A percentile compares a stretch with the other conserved stretches of the same genome.
These are phyloP conservation scores for Petrea volubilis DNA, from an alignment of 257 asterid species.

Conservation along the genomic window DNA sequence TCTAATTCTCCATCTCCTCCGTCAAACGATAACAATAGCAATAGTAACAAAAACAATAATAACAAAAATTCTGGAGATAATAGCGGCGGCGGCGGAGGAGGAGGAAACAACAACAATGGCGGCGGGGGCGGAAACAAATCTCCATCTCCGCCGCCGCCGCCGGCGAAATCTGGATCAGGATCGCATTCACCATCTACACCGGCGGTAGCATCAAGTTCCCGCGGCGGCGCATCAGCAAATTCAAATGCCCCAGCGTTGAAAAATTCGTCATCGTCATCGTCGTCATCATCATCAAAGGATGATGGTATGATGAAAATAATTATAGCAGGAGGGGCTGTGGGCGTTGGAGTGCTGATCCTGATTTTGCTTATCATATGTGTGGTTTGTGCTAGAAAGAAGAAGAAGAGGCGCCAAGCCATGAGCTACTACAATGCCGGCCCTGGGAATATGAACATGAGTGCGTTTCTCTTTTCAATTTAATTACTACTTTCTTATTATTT, in stretches of 20 bases:
- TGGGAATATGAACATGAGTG: constrained; percentile 52
- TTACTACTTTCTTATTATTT: no score
- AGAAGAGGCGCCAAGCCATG: constrained; percentile 55
- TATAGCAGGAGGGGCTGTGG: constrained; percentile 63
- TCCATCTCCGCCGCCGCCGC: constrained; percentile 27
- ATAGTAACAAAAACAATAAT: neutral
- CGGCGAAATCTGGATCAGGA: neutral
- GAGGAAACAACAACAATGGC: no score
- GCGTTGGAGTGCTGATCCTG: constrained; percentile 53
- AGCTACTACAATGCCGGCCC: constrained; percentile 46
- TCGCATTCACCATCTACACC: constrained; percentile 28
- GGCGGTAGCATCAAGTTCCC: neutral
- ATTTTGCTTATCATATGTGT: constrained; percentile 44
- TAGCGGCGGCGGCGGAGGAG: no score
- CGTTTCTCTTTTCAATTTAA: no score
- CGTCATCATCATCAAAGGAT: no score
- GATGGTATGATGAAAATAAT: constrained; percentile 20
- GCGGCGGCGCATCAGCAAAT: neutral
- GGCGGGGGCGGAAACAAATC: no score
- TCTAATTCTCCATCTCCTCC: constrained; percentile 31
- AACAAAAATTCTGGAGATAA: neutral
- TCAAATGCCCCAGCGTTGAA: no score
- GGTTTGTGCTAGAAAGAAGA: constrained; percentile 45
- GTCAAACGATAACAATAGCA: neutral
- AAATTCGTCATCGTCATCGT: no score